Evolutionary conservation across 495 filamentous ascomycete genomes (phyloP).

Genomic region (Thozetella sp.): DNA sequence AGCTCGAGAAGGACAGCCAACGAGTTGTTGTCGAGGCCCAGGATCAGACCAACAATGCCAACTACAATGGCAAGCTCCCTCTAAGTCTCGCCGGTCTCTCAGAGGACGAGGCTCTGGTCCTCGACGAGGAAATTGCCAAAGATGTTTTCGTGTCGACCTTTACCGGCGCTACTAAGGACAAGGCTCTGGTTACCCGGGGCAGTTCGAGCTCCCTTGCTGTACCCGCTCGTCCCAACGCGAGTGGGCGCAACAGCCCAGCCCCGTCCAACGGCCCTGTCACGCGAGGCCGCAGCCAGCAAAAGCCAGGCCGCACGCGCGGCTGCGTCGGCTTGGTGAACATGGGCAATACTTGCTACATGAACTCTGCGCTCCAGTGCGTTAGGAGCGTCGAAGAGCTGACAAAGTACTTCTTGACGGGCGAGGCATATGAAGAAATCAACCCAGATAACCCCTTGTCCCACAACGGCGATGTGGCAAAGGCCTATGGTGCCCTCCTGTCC

Average conservation of each 20-base stretch:
- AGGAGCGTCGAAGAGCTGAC: slow-evolving; percentile 89
- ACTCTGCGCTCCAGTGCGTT: slow-evolving; percentile 92
- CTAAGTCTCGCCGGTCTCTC: slow-evolving; percentile 66
- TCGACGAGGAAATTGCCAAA: slow-evolving; percentile 74
- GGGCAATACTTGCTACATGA: slow-evolving; percentile 99
- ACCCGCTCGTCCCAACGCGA: slow-evolving; percentile 29
- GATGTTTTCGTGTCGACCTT: slow-evolving; percentile 68
- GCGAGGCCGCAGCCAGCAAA: slow-evolving; percentile 65
- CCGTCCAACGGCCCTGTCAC: slow-evolving; percentile 52
- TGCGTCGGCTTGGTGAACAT: slow-evolving; percentile 84
- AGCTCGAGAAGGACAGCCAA: slow-evolving; percentile 66
- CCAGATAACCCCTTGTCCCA: slow-evolving; percentile 80
- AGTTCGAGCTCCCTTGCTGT: slow-evolving; percentile 27
- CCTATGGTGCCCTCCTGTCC: slow-evolving; percentile 74
- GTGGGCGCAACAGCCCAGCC: slow-evolving; percentile 68
- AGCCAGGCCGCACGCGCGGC: slow-evolving; percentile 63
- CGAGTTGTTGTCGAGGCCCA: slow-evolving; percentile 68
- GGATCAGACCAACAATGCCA: slow-evolving; percentile 73
- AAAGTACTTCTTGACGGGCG: slow-evolving; percentile 79
- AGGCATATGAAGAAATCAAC: slow-evolving; percentile 80
- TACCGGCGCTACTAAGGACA: slow-evolving; percentile 32
- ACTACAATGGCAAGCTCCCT: slow-evolving; percentile 74
- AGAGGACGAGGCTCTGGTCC: slow-evolving; percentile 68
- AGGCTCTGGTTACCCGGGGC: slow-evolving; percentile 31
- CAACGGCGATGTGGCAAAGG: slow-evolving; percentile 78